Evolutionary conservation across 169 alveolate genomes (phyloP).

Genomic region (Plasmodium fragile): DNA sequence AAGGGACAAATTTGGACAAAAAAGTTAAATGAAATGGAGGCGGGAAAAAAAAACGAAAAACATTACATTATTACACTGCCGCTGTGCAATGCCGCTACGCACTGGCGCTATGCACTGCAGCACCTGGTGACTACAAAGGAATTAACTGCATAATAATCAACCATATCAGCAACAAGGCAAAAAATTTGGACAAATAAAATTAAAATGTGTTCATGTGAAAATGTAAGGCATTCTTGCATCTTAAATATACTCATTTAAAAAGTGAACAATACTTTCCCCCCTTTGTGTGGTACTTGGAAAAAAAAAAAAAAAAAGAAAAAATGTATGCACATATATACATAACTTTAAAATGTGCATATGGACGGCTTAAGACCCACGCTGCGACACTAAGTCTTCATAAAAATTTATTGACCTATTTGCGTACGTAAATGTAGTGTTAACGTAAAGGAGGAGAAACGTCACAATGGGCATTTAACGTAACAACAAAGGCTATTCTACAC

Average conservation of each 20-base stretch:
- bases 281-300: background rate
- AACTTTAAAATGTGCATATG: background rate
- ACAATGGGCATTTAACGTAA: background rate
- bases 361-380: background rate
- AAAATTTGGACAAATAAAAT: constrained; percentile 1
- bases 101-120: background rate
- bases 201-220: background rate
- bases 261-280: background rate
- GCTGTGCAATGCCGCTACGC: too few species aligned
- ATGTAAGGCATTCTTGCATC: background rate
- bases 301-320: background rate
- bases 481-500: background rate
- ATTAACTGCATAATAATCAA: background rate
- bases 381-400: background rate
- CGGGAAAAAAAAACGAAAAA: background rate
- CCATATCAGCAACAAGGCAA: background rate
- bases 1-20: background rate
- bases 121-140: background rate
- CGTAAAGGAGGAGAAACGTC: background rate
- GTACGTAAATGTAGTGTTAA: background rate
- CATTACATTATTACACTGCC: background rate
- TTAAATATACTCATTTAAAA: background rate
- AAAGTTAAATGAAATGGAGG: background rate
- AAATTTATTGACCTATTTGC: background rate
- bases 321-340: background rate